Evolutionary conservation across 2,329 filamentous ascomycete genomes (phyloP).

Genomic region (Geosmithia morbida): DNA sequence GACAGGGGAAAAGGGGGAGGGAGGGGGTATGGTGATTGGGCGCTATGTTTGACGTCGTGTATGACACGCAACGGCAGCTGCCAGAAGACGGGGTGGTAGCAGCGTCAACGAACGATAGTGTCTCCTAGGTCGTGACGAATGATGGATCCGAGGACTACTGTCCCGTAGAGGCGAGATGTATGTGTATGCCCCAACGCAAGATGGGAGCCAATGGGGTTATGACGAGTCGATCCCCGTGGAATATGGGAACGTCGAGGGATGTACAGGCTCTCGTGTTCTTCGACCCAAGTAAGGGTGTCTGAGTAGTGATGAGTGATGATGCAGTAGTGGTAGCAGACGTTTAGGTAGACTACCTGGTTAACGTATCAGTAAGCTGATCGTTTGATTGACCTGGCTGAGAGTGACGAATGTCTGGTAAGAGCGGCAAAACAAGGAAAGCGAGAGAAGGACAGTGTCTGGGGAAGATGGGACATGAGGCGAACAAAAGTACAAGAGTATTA

Average conservation of each 20-base stretch:
- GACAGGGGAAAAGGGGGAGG: too few species aligned
- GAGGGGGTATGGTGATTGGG: background rate
- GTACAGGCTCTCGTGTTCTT: background rate
- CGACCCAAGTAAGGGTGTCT: background rate
- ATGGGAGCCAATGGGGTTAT: background rate
- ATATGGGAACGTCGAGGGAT: background rate
- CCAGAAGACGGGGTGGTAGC: background rate
- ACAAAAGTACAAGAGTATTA: background rate
- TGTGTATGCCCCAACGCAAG: background rate
- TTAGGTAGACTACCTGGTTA: background rate
- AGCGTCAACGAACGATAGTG: background rate
- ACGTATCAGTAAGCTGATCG: background rate
- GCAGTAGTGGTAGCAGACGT: background rate
- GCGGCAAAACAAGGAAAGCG: background rate
- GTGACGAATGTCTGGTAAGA: background rate
- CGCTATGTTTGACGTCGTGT: background rate
- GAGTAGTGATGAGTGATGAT: background rate
- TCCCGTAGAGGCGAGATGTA: background rate
- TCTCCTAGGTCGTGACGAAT: background rate
- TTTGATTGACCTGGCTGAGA: background rate
- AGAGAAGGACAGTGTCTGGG: background rate
- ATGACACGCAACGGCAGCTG: background rate
- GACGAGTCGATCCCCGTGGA: background rate
- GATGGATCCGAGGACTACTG: background rate
- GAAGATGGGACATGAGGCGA: background rate